Evolutionary conservation across 768 basidiomycete species (phyloP).

Genomic region (Exidia glandulosa): DNA sequence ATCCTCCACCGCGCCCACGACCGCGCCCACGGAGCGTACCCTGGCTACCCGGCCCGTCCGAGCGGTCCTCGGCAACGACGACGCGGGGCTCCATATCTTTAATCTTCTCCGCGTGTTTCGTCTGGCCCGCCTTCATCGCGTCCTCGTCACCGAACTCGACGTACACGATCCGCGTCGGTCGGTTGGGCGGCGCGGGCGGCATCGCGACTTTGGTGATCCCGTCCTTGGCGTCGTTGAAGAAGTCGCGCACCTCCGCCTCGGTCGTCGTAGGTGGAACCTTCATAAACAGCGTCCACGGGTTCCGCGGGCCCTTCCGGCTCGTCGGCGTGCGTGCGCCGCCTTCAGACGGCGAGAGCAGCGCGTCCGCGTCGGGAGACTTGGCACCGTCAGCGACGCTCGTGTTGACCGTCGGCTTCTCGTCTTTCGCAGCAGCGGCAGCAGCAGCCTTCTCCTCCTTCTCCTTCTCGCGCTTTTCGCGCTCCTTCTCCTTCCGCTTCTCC

Average conservation of each 20-base stretch:
- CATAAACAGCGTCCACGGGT: conserved; percentile 84
- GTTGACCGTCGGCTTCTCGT: conserved; percentile 5
- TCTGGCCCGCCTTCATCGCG: conserved; percentile 68
- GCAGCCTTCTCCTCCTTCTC: conserved; percentile 38
- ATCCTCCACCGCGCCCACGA: conserved; percentile 38
- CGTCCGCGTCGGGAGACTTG: background rate
- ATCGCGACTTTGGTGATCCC: conserved; percentile 66
- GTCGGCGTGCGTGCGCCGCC: conserved; percentile 57
- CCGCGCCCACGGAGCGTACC: conserved; percentile 39
- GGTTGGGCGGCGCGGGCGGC: conserved; percentile 37
- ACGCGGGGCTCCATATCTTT: conserved; percentile 57
- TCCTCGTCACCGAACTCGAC: conserved; percentile 88
- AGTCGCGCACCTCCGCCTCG: conserved; percentile 62
- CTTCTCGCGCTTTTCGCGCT: conserved; percentile 42
- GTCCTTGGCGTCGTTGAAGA: conserved; percentile 59
- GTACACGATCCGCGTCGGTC: conserved; percentile 56
- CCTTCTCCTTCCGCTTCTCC: conserved; percentile 36
- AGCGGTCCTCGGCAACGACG: conserved; percentile 56
- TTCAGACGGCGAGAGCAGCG: conserved; percentile 5
- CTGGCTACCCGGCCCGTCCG: conserved; percentile 8
- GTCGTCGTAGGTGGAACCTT: conserved; percentile 39
- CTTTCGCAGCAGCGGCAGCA: conserved; percentile 18
- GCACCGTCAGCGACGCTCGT: background rate
- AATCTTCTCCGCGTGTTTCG: conserved; percentile 66
- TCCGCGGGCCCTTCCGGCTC: conserved; percentile 45